These are phyloP conservation scores for Conringia planisiliqua DNA, from an alignment of 345 rosid species.

Conservation along the genomic window DNA sequence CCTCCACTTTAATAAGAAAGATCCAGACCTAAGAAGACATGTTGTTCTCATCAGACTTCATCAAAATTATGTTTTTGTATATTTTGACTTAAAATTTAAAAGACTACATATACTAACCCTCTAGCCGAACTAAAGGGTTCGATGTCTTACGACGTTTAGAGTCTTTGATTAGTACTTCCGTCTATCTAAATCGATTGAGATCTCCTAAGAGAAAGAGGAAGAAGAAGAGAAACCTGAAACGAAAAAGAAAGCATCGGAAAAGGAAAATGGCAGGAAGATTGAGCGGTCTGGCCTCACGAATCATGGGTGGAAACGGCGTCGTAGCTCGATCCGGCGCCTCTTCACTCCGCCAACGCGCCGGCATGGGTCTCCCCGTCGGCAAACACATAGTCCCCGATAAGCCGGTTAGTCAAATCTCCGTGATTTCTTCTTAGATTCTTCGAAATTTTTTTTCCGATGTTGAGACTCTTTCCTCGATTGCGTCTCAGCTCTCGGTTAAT, in stretches of 20 bases:
- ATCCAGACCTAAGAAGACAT: neutral
- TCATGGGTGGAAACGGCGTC: constrained; percentile 89
- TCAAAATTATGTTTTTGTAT: no score
- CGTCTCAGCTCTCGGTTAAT: constrained; percentile 63
- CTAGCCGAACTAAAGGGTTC: neutral
- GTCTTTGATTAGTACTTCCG: neutral
- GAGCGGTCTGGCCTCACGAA: constrained; percentile 66
- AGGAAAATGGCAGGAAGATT: constrained; percentile 74
- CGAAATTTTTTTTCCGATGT: neutral
- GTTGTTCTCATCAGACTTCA: neutral
- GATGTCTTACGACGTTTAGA: neutral
- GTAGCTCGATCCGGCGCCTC: constrained; percentile 67
- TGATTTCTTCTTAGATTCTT: neutral
- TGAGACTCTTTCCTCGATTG: neutral
- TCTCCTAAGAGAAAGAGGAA: neutral
- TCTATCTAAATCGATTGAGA: constrained; percentile 3
- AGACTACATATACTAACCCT: neutral
- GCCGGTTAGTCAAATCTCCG: constrained; percentile 50
- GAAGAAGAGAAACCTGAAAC: constrained; percentile 6
- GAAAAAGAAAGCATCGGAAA: neutral
- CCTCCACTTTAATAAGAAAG: no score
- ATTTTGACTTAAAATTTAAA: no score
- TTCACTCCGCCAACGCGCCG: constrained; percentile 82
- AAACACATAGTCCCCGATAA: constrained; percentile 94
- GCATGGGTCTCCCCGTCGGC: constrained; percentile 96